Evolutionary conservation across 2,329 filamentous ascomycete species (phyloP).

Genomic region (Alternaria triticina): DNA sequence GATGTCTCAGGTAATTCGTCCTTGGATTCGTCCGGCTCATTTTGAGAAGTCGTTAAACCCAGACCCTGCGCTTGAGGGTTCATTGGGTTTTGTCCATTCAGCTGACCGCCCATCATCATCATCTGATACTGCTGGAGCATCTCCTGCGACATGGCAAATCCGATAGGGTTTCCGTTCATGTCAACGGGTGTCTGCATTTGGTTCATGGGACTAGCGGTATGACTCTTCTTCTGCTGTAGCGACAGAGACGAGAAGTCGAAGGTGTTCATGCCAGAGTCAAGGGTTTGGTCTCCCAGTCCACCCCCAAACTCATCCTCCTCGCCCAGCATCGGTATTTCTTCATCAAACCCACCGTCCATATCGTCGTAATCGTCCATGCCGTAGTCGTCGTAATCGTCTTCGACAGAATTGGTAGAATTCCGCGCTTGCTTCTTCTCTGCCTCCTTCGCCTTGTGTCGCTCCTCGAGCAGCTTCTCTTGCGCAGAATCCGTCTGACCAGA

Average conservation of each 20-base stretch:
- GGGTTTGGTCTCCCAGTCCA: conserved; percentile 31
- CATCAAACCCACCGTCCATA: conserved; percentile 67
- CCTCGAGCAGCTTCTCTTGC: conserved; percentile 73
- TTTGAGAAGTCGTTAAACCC: conserved; percentile 24
- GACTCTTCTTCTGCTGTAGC: conserved; percentile 25
- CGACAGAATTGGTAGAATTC: conserved; percentile 43
- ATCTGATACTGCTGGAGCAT: conserved; percentile 27
- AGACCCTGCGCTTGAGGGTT: conserved; percentile 14
- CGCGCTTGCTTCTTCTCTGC: conserved; percentile 59
- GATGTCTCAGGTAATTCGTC: conserved; percentile 16
- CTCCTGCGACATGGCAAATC: conserved; percentile 41
- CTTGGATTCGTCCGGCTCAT: conserved; percentile 6
- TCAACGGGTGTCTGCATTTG: conserved; percentile 38
- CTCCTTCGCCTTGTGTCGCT: conserved; percentile 71
- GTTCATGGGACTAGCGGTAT: conserved; percentile 17
- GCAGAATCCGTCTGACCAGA: conserved; percentile 70
- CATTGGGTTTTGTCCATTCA: background rate
- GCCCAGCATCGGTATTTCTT: conserved; percentile 66
- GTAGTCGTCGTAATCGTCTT: conserved; percentile 49
- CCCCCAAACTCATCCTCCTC: conserved; percentile 42
- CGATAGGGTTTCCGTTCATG: conserved; percentile 40
- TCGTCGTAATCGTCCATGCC: conserved; percentile 55
- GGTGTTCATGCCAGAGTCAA: conserved; percentile 36
- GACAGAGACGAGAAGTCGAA: conserved; percentile 46
- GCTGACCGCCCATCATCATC: conserved; percentile 1